phyloP scores from a whole-genome alignment of 306 rosid genomes.

The Cajanus cajan region DNA sequence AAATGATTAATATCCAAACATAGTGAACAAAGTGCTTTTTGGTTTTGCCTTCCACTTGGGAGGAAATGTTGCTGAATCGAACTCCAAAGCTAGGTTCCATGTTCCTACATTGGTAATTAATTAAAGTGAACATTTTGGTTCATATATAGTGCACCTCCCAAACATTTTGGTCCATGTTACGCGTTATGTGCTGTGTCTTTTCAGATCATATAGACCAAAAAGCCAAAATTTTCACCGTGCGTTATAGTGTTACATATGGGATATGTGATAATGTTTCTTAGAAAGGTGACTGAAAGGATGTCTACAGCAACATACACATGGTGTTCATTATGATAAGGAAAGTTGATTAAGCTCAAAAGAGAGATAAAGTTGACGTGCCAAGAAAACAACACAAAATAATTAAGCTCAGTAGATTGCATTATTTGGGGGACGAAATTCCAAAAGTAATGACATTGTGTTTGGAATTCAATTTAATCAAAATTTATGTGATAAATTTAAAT shows the following conservation, averaged over 20 bases:
- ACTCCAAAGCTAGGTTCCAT: slow-evolving; percentile 38
- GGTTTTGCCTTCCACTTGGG: slow-evolving; percentile 40
- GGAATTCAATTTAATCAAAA: slow-evolving; percentile 5
- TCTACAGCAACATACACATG: background rate
- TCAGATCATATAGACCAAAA: slow-evolving; percentile 35
- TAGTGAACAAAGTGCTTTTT: slow-evolving; percentile 30
- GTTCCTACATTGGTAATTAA: slow-evolving; percentile 17
- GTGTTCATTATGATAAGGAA: slow-evolving; percentile 29
- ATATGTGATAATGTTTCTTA: slow-evolving; percentile 33
- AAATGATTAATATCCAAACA: slow-evolving; percentile 27
- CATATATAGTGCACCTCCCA: slow-evolving; percentile 22
- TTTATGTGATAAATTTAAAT: background rate
- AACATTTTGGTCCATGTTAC: slow-evolving; percentile 30
- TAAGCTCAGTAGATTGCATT: background rate
- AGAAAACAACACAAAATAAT: background rate
- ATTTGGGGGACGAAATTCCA: background rate
- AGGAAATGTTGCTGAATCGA: slow-evolving; percentile 30
- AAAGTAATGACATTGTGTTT: background rate
- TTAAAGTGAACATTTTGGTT: slow-evolving; percentile 12
- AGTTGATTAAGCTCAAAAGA: slow-evolving; percentile 24
- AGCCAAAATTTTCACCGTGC: slow-evolving; percentile 19
- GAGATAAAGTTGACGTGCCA: slow-evolving; percentile 11
- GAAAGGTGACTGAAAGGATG: slow-evolving; percentile 36
- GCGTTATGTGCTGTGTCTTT: slow-evolving; percentile 41
- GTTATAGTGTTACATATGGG: slow-evolving; percentile 14